Evolutionary conservation across 23 red algal genomes (phyloP), one percentile per base, ranked within the genome.

Genomic region (Gracilaria vermiculophylla): DNA sequence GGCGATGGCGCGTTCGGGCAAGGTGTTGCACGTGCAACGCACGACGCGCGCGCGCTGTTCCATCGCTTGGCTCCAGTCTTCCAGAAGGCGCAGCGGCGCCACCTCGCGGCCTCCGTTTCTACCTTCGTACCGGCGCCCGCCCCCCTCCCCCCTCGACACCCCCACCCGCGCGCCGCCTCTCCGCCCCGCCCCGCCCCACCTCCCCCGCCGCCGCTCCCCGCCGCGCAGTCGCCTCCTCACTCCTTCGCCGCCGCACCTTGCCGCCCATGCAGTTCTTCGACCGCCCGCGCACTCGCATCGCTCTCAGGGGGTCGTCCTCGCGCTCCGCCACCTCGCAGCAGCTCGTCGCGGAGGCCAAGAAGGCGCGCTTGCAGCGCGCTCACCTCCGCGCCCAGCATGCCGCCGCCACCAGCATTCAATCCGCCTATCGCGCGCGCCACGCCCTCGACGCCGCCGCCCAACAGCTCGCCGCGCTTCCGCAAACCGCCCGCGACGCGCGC

Each of bases 231-330:
- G 78, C 24, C 78, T 89, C 61, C 78, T 89, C 85, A 54, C n/a
- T 28, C 61, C 7, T 70, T 27, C 16, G 9, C 61, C 27, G 8
- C 34, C 52, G 34, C 20, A 43, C 2, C 39, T 17, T 27, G 2
- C 33, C 40, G 31, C 49, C 13, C 81, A 89, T 89, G 85, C 85
- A 89, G 40, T 89, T 89, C 61, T 89, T 89, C 85, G 85, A 89
- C 55, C 52, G 72, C 35, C 85, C 85, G 21, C 53, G 85, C 15
- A 33, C 85, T 1, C 27, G 72, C 21, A 89, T 89, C 85, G 85
- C 85, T 19, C 61, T 89, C 12, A 25, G 85, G 15, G 85, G 85
- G 28, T 89, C 85, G 44, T 89, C 85, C 56, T 40, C 69, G 7
- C 69, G 70, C 21, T 35, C 85, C 42, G 70, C 85, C 37, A 89